Conservation (phyloP, 768 basidiomycete genomes). For the Russula brevipes region DNA sequence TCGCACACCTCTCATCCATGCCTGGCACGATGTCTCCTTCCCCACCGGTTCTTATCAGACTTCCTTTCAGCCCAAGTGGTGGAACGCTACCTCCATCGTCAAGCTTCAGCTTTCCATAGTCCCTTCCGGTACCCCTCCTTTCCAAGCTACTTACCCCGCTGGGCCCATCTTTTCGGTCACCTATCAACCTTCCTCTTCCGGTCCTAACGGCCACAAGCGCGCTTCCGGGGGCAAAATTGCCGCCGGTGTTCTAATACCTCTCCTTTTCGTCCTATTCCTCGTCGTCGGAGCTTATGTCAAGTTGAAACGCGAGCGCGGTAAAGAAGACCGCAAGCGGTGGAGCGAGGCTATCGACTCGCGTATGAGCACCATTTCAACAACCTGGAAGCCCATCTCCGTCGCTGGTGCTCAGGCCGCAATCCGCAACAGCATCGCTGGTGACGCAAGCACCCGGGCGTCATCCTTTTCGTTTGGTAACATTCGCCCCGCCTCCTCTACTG, state of each 20-base stretch:
- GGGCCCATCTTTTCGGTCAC: conserved; percentile 69
- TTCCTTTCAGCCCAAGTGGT: conserved; percentile 59
- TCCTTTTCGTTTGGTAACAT: conserved; percentile 58
- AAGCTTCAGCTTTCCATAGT: conserved; percentile 59
- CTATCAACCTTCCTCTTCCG: conserved; percentile 42
- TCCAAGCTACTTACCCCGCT: conserved; percentile 50
- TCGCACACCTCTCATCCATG: conserved; percentile 45
- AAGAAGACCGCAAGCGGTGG: conserved; percentile 53
- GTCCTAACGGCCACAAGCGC: conserved; percentile 30
- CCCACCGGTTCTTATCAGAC: conserved; percentile 46
- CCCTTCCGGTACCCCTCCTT: conserved; percentile 43
- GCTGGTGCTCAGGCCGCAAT: conserved; percentile 72
- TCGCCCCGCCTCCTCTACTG: conserved; percentile 41
- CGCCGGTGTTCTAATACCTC: conserved; percentile 56
- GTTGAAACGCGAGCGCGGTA: conserved; percentile 44
- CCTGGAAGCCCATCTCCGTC: conserved; percentile 69
- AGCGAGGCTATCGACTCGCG: conserved; percentile 68
- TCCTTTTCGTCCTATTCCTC: conserved; percentile 49
- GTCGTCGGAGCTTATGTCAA: conserved; percentile 47
- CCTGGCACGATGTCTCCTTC: conserved; percentile 52
- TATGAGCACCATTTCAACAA: conserved; percentile 74
- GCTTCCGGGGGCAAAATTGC: conserved; percentile 55
- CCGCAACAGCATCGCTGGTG: conserved; percentile 57
- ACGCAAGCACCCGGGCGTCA: conserved; percentile 38
- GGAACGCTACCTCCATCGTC: conserved; percentile 50